These are phyloP conservation scores for Bryoglossum gracile DNA, from an alignment of 495 filamentous ascomycete species.

Conservation along the genomic window DNA sequence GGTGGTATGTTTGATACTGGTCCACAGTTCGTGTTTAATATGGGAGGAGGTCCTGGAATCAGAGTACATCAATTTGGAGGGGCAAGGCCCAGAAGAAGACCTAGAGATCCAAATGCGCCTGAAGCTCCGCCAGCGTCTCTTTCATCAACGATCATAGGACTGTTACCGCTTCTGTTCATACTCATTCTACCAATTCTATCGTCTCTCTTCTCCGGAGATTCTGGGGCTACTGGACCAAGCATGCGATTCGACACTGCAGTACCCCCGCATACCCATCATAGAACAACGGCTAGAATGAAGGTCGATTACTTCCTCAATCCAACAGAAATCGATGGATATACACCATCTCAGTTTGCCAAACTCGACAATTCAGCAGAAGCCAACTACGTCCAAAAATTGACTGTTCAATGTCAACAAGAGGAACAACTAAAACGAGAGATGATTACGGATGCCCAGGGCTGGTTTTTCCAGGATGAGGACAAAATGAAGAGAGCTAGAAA, in stretches of 20 bases:
- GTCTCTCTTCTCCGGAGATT: conserved; percentile 61
- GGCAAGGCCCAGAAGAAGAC: conserved; percentile 56
- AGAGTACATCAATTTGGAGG: conserved; percentile 85
- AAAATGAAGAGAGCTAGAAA: conserved; percentile 62
- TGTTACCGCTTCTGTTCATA: conserved; percentile 81
- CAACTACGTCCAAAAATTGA: conserved; percentile 57
- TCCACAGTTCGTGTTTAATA: conserved; percentile 85
- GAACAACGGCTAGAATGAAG: conserved; percentile 60
- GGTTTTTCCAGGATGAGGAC: conserved; percentile 73
- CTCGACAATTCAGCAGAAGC: conserved; percentile 73
- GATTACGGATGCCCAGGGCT: conserved; percentile 76
- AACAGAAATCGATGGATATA: conserved; percentile 62
- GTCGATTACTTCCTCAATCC: conserved; percentile 84
- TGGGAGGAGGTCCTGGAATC: conserved; percentile 74
- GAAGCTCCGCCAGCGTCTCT: conserved; percentile 43
- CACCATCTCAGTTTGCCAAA: conserved; percentile 53
- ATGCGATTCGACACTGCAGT: conserved; percentile 62
- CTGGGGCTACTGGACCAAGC: conserved; percentile 51
- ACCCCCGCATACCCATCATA: conserved; percentile 63
- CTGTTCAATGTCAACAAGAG: conserved; percentile 67
- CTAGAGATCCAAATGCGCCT: conserved; percentile 52
- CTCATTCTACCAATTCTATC: conserved; percentile 84
- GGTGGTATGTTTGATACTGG: conserved; percentile 58
- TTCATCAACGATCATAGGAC: conserved; percentile 50
- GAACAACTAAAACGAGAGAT: conserved; percentile 51